Evolutionary conservation across 805 yeast species (phyloP).

Genomic region (Kodamaea laetipori): DNA sequence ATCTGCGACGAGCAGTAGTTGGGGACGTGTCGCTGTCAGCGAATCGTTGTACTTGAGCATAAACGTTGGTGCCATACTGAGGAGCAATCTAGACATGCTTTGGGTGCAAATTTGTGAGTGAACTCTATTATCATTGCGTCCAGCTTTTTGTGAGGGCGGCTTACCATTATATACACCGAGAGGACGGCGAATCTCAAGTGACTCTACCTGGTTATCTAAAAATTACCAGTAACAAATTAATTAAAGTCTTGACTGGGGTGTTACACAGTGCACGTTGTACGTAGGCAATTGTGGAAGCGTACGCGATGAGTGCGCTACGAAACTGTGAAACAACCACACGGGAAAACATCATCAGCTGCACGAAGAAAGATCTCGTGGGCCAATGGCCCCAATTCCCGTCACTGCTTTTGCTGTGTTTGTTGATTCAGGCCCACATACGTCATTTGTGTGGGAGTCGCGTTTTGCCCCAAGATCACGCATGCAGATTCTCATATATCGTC

Average conservation of each 20-base stretch:
- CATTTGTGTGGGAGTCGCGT: neutral
- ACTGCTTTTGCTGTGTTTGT: neutral
- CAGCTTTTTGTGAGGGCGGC: neutral
- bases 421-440: neutral
- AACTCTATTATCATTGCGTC: neutral
- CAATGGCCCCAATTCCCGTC: neutral
- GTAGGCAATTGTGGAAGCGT: neutral
- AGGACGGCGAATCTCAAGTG: no score
- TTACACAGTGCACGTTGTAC: neutral
- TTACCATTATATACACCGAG: no score
- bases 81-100: conserved; percentile 4
- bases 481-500: neutral
- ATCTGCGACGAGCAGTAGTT: neutral
- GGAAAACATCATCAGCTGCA: neutral
- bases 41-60: conserved; percentile 2
- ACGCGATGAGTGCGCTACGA: neutral
- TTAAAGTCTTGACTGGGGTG: conserved; percentile 4
- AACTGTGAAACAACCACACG: neutral
- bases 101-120: neutral
- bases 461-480: neutral
- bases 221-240: conserved; percentile 3
- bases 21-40: neutral
- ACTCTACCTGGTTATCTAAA: conserved; percentile 3
- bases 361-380: neutral
- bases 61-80: conserved; percentile 2